phyloP scores from a whole-genome alignment of 1,284 basidiomycete genomes.

The Irpex lacteus region DNA sequence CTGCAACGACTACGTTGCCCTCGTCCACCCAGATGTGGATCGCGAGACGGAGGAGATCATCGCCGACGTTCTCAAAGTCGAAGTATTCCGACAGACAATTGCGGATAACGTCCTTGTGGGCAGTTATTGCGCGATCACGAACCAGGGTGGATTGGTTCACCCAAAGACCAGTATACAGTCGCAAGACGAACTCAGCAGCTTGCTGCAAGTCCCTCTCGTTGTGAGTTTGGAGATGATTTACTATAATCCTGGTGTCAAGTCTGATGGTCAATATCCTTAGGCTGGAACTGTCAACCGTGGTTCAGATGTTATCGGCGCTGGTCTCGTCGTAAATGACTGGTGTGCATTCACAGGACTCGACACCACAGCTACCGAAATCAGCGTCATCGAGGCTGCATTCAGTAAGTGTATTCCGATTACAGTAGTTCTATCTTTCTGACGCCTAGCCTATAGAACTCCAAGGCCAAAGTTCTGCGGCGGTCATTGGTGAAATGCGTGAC shows the following conservation, averaged over 20 bases:
- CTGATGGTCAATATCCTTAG: slow-evolving; percentile 36
- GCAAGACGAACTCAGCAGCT: slow-evolving; percentile 94
- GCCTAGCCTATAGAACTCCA: slow-evolving; percentile 66
- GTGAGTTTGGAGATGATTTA: slow-evolving; percentile 44
- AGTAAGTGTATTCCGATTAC: slow-evolving; percentile 50
- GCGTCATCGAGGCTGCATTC: slow-evolving; percentile 97
- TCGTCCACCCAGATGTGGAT: slow-evolving; percentile 97
- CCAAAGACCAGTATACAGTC: slow-evolving; percentile 97
- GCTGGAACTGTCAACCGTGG: slow-evolving; percentile 98
- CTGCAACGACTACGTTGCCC: slow-evolving; percentile 96
- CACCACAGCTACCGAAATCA: slow-evolving; percentile 97
- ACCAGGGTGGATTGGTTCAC: slow-evolving; percentile 97
- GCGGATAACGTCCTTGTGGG: slow-evolving; percentile 97
- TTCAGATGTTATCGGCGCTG: slow-evolving; percentile 96
- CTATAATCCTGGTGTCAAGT: not conserved
- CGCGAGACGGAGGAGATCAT: slow-evolving; percentile 99
- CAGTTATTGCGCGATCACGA: slow-evolving; percentile 91
- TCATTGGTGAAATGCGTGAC: slow-evolving; percentile 94
- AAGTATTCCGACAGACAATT: slow-evolving; percentile 98
- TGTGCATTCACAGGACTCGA: slow-evolving; percentile 96
- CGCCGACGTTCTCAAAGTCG: slow-evolving; percentile 98
- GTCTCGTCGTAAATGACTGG: slow-evolving; percentile 98
- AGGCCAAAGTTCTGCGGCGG: slow-evolving; percentile 82
- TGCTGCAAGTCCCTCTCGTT: slow-evolving; percentile 94
- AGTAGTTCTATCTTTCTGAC: slow-evolving; percentile 6